Percentiles rank a stretch among this genome's conserved stretches.
phyloP scores from a whole-genome alignment of 148 eudicot genomes.

The Arbutus unedo region DNA sequence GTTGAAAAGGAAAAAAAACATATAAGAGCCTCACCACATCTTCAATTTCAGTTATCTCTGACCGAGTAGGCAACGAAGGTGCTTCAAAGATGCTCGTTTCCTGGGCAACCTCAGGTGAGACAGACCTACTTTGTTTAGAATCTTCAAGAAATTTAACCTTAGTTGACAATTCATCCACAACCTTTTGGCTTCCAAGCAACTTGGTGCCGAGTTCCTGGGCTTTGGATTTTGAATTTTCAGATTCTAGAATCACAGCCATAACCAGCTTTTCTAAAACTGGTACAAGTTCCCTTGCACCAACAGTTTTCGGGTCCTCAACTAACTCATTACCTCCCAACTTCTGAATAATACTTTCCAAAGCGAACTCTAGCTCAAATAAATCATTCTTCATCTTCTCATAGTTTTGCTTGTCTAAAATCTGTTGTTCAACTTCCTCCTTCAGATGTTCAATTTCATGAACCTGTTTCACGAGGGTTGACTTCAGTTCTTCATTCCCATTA shows the following conservation, averaged over 20 bases:
- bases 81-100: slow-evolving; percentile 65
- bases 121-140: slow-evolving; percentile 40
- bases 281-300: slow-evolving; percentile 39
- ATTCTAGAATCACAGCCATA: slow-evolving; percentile 44
- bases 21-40: slow-evolving; percentile 56
- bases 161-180: slow-evolving; percentile 57
- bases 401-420: slow-evolving; percentile 36
- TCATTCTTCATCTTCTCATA: slow-evolving; percentile 38
- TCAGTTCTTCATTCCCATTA: slow-evolving; percentile 56
- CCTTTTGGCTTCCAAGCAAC: slow-evolving; percentile 68
- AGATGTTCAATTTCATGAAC: slow-evolving; percentile 48
- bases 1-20: neutral
- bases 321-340: slow-evolving; percentile 50
- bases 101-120: slow-evolving; percentile 42
- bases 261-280: slow-evolving; percentile 65
- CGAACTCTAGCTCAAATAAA: slow-evolving; percentile 43
- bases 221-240: slow-evolving; percentile 63
- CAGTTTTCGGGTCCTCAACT: slow-evolving; percentile 35
- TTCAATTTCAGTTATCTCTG: slow-evolving; percentile 90
- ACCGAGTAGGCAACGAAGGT: slow-evolving; percentile 53
- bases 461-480: slow-evolving; percentile 47
- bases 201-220: slow-evolving; percentile 58
- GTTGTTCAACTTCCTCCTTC: slow-evolving; percentile 46
- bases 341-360: slow-evolving; percentile 48
- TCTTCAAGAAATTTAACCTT: slow-evolving; percentile 77